Evolutionary conservation across 1,284 basidiomycete genomes (phyloP).

Genomic region (Heterobasidion irregulare): DNA sequence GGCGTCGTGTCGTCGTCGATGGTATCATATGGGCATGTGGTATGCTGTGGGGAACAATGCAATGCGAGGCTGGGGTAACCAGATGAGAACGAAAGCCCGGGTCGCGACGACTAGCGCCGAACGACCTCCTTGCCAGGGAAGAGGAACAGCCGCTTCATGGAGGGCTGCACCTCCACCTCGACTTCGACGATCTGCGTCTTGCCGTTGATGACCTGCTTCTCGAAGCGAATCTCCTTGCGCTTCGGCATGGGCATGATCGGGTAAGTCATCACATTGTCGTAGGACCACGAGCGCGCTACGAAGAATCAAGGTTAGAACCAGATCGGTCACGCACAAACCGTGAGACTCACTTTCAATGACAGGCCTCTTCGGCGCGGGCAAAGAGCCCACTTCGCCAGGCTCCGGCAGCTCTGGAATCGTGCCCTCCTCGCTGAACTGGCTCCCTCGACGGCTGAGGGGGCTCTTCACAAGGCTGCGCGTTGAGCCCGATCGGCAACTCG

Average conservation of each 20-base stretch:
- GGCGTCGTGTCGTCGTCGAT: conserved; percentile 2
- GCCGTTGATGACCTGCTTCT: conserved; percentile 41
- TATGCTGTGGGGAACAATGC: not conserved
- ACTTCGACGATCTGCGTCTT: conserved; percentile 38
- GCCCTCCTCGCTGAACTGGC: conserved; percentile 18
- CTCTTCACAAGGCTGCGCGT: conserved; percentile 24
- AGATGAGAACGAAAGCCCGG: conserved; percentile 2
- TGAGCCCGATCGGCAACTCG: conserved; percentile 15
- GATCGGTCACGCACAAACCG: not conserved
- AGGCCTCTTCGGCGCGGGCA: conserved; percentile 15
- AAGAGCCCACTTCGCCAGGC: conserved; percentile 4
- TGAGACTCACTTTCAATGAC: conserved; percentile 22
- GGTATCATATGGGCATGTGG: conserved; percentile 3
- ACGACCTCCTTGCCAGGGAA: conserved; percentile 27
- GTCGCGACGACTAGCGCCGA: conserved; percentile 1
- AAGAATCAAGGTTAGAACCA: conserved; percentile 8
- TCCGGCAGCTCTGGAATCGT: not conserved
- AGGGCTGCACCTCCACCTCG: conserved; percentile 38
- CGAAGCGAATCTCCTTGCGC: conserved; percentile 44
- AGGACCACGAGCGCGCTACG: conserved; percentile 60
- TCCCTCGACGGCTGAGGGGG: conserved; percentile 28
- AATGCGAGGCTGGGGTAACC: conserved; percentile 1
- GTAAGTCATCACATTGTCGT: conserved; percentile 59
- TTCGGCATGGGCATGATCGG: conserved; percentile 49
- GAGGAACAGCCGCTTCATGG: conserved; percentile 40